phyloP scores from a whole-genome alignment of 129 eudicot genomes.

The Ambrosia artemisiifolia region DNA sequence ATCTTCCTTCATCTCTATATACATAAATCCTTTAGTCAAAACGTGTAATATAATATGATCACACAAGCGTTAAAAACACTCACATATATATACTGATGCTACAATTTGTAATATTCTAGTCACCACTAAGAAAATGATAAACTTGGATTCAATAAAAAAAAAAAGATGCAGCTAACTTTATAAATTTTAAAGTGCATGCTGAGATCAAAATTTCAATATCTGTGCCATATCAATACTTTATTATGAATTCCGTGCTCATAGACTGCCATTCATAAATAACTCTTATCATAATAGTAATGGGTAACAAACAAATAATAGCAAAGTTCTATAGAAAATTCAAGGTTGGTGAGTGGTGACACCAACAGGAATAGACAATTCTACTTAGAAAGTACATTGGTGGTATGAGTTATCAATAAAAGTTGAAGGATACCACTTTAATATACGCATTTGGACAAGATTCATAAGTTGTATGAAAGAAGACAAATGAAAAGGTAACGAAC shows the following conservation, averaged over 20 bases:
- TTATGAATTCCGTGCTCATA: slow-evolving; percentile 1
- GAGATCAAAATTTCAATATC: slow-evolving; percentile 8
- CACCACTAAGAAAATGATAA: slow-evolving; percentile 17
- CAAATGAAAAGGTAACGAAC: slow-evolving; percentile 17
- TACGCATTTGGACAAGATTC: neutral
- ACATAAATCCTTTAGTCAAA: slow-evolving; percentile 1
- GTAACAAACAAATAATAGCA: slow-evolving; percentile 10
- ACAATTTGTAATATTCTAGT: slow-evolving; percentile 22
- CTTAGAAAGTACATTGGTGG: slow-evolving; percentile 7
- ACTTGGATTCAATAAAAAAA: neutral
- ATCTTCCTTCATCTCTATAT: slow-evolving; percentile 27
- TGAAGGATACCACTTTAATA: slow-evolving; percentile 12
- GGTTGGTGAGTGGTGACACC: slow-evolving; percentile 19
- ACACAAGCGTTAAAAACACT: slow-evolving; percentile 7
- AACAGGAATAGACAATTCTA: slow-evolving; percentile 12
- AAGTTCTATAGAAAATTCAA: neutral
- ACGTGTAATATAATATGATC: slow-evolving; percentile 19
- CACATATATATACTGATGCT: slow-evolving; percentile 2
- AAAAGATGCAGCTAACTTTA: slow-evolving; percentile 2
- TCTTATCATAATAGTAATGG: slow-evolving; percentile 6
- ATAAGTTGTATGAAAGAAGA: slow-evolving; percentile 19
- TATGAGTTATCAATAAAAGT: slow-evolving; percentile 9
- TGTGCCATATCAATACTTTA: slow-evolving; percentile 13
- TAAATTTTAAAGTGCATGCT: slow-evolving; percentile 9
- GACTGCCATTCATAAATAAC: slow-evolving; percentile 7